Evolutionary conservation across 202 grass and related monocot genomes (phyloP).

Genomic region (Tripidium arundinaceum): DNA sequence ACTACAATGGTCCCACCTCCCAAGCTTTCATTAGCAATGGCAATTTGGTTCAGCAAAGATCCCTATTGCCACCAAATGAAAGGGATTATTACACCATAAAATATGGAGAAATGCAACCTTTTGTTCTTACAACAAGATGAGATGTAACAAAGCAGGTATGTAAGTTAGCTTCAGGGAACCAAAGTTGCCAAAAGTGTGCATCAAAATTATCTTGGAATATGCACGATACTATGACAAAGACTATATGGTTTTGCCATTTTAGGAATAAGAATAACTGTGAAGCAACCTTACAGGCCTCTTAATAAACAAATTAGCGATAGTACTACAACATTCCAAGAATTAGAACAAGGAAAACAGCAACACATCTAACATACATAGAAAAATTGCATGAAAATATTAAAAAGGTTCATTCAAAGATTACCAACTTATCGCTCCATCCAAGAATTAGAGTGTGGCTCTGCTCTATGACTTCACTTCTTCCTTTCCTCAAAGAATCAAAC

Average conservation of each 20-base stretch:
- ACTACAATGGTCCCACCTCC: constrained; percentile 69
- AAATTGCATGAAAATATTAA: background rate
- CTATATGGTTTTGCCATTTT: background rate
- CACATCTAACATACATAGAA: background rate
- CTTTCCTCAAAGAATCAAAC: constrained; percentile 84
- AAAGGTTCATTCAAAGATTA: constrained; percentile 35
- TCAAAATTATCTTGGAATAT: background rate
- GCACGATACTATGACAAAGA: background rate
- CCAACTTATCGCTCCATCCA: constrained; percentile 77
- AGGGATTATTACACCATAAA: constrained; percentile 14
- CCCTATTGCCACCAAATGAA: constrained; percentile 38
- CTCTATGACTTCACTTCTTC: constrained; percentile 72
- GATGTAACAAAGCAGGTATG: background rate
- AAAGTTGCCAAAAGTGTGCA: background rate
- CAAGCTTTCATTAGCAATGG: constrained; percentile 74
- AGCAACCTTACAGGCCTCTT: background rate
- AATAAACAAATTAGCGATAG: constrained; percentile 9
- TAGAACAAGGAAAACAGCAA: background rate
- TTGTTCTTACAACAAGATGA: background rate
- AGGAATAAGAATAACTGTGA: background rate
- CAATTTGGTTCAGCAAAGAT: constrained; percentile 75
- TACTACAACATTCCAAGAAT: background rate
- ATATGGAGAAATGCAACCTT: background rate
- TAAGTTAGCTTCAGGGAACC: background rate
- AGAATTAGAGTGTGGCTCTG: constrained; percentile 67